Evolutionary conservation across 768 basidiomycete genomes (phyloP).

Genomic region (Pleurotus tuber-regium): DNA sequence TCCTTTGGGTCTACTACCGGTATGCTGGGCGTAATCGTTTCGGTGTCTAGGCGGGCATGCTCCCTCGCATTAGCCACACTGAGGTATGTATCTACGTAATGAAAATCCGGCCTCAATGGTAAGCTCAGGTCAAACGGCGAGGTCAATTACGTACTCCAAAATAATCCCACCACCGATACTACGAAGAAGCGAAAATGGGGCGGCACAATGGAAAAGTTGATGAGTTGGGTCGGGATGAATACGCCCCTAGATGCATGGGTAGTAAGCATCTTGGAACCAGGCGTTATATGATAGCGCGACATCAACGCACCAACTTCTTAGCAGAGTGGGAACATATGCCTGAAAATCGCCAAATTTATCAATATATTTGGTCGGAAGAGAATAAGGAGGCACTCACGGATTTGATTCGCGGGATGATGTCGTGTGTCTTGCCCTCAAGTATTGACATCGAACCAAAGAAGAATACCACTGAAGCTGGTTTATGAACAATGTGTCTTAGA

Average conservation of each 20-base stretch:
- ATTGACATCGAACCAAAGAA: conserved; percentile 75
- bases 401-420: conserved; percentile 44
- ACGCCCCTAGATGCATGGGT: conserved; percentile 47
- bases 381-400: conserved; percentile 30
- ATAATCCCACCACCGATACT: conserved; percentile 74
- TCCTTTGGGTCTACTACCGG: conserved; percentile 1
- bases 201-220: conserved; percentile 79
- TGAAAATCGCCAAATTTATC: conserved; percentile 19
- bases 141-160: conserved; percentile 69
- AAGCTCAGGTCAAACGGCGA: no score
- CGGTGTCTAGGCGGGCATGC: neutral
- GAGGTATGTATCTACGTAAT: conserved; percentile 53
- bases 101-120: no score
- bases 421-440: conserved; percentile 66
- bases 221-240: conserved; percentile 71
- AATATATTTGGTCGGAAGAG: neutral
- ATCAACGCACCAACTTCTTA: conserved; percentile 66
- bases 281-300: neutral
- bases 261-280: neutral
- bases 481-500: no score
- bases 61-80: conserved; percentile 48
- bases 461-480: conserved; percentile 42
- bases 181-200: conserved; percentile 73
- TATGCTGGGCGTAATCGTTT: neutral
- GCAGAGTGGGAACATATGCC: conserved; percentile 70